These are phyloP conservation scores for Vickermania spadyakhi DNA, from an alignment of 208 protist genomes.

Conservation along the genomic window DNA sequence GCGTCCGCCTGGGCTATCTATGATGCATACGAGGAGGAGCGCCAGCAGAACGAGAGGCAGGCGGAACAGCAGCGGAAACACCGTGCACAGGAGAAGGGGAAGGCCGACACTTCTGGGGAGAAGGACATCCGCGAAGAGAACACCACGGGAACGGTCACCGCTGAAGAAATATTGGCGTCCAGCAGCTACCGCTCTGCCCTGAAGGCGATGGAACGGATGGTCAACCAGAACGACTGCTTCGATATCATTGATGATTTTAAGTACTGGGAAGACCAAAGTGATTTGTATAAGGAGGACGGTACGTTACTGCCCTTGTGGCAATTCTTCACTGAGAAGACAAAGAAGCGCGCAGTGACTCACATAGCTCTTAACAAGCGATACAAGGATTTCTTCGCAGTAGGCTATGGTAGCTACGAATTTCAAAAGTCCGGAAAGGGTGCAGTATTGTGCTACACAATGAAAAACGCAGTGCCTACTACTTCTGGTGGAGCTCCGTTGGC, in stretches of 20 bases:
- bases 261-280: slow-evolving; percentile 95
- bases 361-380: slow-evolving; percentile 94
- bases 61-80: slow-evolving; percentile 65
- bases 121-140: slow-evolving; percentile 15
- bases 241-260: slow-evolving; percentile 96
- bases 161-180: slow-evolving; percentile 57
- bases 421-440: slow-evolving; percentile 90
- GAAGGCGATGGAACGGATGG: slow-evolving; percentile 95
- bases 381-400: slow-evolving; percentile 95
- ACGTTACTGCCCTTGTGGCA: slow-evolving; percentile 95
- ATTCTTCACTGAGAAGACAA: slow-evolving; percentile 83
- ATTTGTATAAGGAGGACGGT: slow-evolving; percentile 91
- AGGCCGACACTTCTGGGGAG: slow-evolving; percentile 46
- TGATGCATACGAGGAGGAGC: slow-evolving; percentile 93
- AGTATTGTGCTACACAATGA: slow-evolving; percentile 95
- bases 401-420: slow-evolving; percentile 98
- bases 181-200: slow-evolving; percentile 47
- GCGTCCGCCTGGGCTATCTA: slow-evolving; percentile 94
- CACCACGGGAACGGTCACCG: slow-evolving; percentile 15
- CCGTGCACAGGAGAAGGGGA: slow-evolving; percentile 28
- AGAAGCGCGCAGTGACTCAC: slow-evolving; percentile 88
- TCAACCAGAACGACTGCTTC: slow-evolving; percentile 96
- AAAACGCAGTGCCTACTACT: slow-evolving; percentile 90
- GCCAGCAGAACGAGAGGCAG: slow-evolving; percentile 69
- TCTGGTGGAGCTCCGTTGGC: slow-evolving; percentile 19